Percentiles rank a stretch among this genome's conserved stretches.
phyloP scores from a whole-genome alignment of 1,139 yeast genomes.

The Yueomyces sp. region DNA sequence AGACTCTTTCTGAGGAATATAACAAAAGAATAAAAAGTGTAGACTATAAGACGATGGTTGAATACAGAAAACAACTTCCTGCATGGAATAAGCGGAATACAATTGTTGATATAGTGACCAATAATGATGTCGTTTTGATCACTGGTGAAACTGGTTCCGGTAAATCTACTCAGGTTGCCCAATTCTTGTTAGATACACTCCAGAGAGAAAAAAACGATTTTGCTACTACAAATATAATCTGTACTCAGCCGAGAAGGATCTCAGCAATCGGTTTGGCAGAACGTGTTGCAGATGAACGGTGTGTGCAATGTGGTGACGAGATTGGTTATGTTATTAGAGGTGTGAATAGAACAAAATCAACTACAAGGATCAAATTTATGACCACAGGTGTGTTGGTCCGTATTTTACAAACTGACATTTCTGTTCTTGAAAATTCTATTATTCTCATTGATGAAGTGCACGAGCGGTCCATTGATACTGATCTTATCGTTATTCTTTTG shows the following conservation, averaged over 20 bases:
- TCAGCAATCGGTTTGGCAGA: constrained; percentile 93
- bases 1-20: constrained; percentile 22
- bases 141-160: constrained; percentile 99
- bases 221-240: constrained; percentile 45
- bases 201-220: constrained; percentile 15
- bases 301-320: constrained; percentile 53
- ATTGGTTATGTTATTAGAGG: constrained; percentile 89
- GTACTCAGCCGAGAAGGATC: constrained; percentile 94
- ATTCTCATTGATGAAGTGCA: constrained; percentile 90
- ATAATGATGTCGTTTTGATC: constrained; percentile 56
- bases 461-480: constrained; percentile 87
- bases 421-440: constrained; percentile 36
- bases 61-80: constrained; percentile 48
- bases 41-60: constrained; percentile 27
- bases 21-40: constrained; percentile 12
- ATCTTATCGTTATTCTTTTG: constrained; percentile 65
- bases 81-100: constrained; percentile 64
- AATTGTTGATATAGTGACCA: constrained; percentile 42
- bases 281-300: constrained; percentile 77
- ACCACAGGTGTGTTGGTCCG: constrained; percentile 88
- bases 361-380: constrained; percentile 68
- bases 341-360: constrained; percentile 50
- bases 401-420: constrained; percentile 48
- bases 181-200: constrained; percentile 65
- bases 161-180: constrained; percentile 86